A percentile compares a stretch with the other conserved stretches of the same genome.
Evolutionary conservation across 495 filamentous ascomycete species (phyloP).

Genomic region (Glarea lozoyensis): DNA sequence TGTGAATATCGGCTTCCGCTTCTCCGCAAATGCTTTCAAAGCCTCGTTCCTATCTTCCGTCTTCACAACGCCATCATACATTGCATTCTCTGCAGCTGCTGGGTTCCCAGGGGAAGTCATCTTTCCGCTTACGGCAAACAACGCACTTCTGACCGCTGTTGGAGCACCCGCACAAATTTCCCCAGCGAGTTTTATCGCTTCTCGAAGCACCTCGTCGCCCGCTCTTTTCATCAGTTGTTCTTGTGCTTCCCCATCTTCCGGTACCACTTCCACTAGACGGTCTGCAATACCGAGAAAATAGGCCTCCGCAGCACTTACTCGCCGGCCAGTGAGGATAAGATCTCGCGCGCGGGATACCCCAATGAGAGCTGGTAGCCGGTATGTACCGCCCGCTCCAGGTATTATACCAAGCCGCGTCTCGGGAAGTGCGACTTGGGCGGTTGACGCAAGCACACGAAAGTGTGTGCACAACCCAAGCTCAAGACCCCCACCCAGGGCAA

Average conservation of each 20-base stretch:
- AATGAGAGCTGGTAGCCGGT: conserved; percentile 68
- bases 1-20: conserved; percentile 77
- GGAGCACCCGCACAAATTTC: conserved; percentile 87
- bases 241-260: conserved; percentile 35
- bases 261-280: conserved; percentile 63
- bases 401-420: conserved; percentile 90
- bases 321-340: conserved; percentile 74
- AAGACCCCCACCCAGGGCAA: conserved; percentile 85
- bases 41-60: conserved; percentile 85
- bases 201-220: conserved; percentile 54
- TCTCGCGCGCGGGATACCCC: conserved; percentile 70
- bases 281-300: conserved; percentile 79
- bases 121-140: conserved; percentile 69
- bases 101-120: too few relatives aligned
- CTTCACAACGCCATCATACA: conserved; percentile 69
- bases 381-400: conserved; percentile 89
- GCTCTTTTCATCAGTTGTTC: conserved; percentile 37
- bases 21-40: conserved; percentile 78
- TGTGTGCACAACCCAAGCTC: conserved; percentile 82
- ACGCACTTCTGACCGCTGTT: conserved; percentile 61
- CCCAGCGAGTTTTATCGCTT: conserved; percentile 66
- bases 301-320: conserved; percentile 69
- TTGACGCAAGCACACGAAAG: conserved; percentile 72
- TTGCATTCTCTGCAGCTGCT: conserved; percentile 60
- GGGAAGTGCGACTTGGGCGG: conserved; percentile 68